phyloP scores from a whole-genome alignment of 1,284 basidiomycete genomes.

The Irpex lacteus region DNA sequence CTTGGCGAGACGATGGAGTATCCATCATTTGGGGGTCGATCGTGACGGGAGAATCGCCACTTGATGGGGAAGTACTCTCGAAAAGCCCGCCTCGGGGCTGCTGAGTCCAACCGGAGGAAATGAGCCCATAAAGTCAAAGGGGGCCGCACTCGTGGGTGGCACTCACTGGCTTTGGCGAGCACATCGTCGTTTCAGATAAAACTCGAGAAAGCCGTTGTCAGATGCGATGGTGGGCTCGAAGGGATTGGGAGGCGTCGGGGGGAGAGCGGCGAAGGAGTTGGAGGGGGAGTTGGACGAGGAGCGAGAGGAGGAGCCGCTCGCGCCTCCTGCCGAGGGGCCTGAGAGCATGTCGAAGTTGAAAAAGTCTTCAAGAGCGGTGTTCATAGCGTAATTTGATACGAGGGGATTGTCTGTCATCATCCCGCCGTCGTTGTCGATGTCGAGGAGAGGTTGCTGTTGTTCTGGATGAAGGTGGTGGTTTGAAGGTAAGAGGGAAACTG shows the following conservation, averaged over 20 bases:
- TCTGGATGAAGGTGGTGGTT: not conserved
- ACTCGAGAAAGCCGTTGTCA: constrained; percentile 36
- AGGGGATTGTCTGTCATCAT: constrained; percentile 34
- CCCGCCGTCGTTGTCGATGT: not conserved
- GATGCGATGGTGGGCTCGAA: constrained; percentile 18
- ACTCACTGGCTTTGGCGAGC: constrained; percentile 33
- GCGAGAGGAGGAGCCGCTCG: constrained; percentile 34
- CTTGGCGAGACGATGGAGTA: constrained; percentile 38
- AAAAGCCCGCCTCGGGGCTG: constrained; percentile 14
- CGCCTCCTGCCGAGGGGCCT: constrained; percentile 23
- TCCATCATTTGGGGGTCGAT: constrained; percentile 55
- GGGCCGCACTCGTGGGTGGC: constrained; percentile 28
- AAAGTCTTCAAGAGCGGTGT: constrained; percentile 42
- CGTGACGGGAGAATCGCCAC: constrained; percentile 31
- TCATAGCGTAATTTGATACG: constrained; percentile 23
- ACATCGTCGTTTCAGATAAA: constrained; percentile 41
- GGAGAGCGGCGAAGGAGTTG: constrained; percentile 29
- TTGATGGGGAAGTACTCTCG: constrained; percentile 21
- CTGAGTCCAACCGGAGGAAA: constrained; percentile 18
- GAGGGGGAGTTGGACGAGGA: constrained; percentile 35
- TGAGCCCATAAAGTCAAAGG: constrained; percentile 39
- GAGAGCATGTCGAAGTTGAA: constrained; percentile 46
- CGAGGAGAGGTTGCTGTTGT: not conserved
- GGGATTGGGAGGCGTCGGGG: constrained; percentile 26
- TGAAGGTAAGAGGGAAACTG: not conserved